These are phyloP conservation scores for Carallia brachiata DNA, from an alignment of 345 rosid genomes.

Conservation along the genomic window DNA sequence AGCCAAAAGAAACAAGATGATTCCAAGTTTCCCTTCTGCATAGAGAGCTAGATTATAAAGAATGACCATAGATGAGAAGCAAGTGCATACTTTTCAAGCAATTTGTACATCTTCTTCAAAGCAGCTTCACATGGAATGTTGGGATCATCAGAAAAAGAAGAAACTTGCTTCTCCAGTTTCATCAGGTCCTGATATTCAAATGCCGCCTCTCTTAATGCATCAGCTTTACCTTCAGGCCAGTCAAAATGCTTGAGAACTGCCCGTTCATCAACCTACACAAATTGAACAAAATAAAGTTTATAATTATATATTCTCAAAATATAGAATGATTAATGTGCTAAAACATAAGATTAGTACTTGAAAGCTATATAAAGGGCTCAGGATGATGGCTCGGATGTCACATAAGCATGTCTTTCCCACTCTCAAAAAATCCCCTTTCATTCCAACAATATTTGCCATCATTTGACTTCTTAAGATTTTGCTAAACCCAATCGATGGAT, in stretches of 20 bases:
- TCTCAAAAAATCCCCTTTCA: slow-evolving; percentile 1
- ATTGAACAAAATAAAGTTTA: no score
- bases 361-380: no score
- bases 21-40: background rate
- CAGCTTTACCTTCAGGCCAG: slow-evolving; percentile 99
- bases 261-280: slow-evolving; percentile 79
- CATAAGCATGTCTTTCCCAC: slow-evolving; percentile 1
- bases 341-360: no score
- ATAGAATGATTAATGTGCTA: no score
- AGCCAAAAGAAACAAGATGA: background rate
- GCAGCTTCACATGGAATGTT: slow-evolving; percentile 81
- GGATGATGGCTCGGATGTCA: background rate
- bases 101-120: slow-evolving; percentile 85
- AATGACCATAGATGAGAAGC: slow-evolving; percentile 15
- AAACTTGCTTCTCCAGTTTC: slow-evolving; percentile 78
- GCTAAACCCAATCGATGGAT: background rate
- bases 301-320: no score
- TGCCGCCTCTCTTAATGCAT: slow-evolving; percentile 91
- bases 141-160: slow-evolving; percentile 83
- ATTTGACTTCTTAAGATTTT: background rate
- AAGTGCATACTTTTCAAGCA: slow-evolving; percentile 82
- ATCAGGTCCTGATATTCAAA: slow-evolving; percentile 94
- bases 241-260: slow-evolving; percentile 99
- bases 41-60: background rate
- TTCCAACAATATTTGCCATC: background rate